Evolutionary conservation across 2,329 filamentous ascomycete genomes (phyloP).

Genomic region (Penicillium oxalicum): DNA sequence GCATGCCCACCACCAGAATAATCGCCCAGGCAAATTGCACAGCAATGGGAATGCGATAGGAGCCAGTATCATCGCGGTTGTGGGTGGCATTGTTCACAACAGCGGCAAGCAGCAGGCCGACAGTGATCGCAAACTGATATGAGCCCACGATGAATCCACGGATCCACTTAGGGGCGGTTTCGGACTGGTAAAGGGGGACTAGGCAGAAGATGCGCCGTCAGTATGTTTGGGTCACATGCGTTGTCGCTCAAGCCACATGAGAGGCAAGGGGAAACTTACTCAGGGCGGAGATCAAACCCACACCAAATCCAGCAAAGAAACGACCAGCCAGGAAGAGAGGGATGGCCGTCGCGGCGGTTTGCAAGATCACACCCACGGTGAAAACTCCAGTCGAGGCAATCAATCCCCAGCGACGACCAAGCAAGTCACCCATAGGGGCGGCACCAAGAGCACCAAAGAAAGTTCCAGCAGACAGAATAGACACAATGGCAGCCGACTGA

Average conservation of each 20-base stretch:
- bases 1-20: conserved; percentile 65
- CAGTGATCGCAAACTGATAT: conserved; percentile 74
- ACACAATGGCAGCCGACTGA: conserved; percentile 13
- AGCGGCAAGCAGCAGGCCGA: conserved; percentile 67
- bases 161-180: conserved; percentile 66
- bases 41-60: conserved; percentile 72
- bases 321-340: conserved; percentile 44
- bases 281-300: conserved; percentile 66
- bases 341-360: conserved; percentile 26
- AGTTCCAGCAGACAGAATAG: conserved; percentile 59
- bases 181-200: conserved; percentile 41
- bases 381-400: conserved; percentile 28
- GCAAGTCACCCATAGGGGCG: conserved; percentile 29
- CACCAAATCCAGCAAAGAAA: conserved; percentile 49
- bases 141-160: conserved; percentile 68
- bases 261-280: background rate
- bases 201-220: background rate
- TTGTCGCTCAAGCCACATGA: too few species aligned
- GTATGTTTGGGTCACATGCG: background rate
- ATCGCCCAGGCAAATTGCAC: conserved; percentile 75
- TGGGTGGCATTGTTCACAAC: conserved; percentile 66
- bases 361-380: conserved; percentile 29
- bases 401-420: conserved; percentile 39
- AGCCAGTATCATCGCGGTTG: conserved; percentile 53
- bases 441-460: conserved; percentile 54